Evolutionary conservation across 495 filamentous ascomycete genomes (phyloP).

Genomic region (Penicillium robsamsonii): DNA sequence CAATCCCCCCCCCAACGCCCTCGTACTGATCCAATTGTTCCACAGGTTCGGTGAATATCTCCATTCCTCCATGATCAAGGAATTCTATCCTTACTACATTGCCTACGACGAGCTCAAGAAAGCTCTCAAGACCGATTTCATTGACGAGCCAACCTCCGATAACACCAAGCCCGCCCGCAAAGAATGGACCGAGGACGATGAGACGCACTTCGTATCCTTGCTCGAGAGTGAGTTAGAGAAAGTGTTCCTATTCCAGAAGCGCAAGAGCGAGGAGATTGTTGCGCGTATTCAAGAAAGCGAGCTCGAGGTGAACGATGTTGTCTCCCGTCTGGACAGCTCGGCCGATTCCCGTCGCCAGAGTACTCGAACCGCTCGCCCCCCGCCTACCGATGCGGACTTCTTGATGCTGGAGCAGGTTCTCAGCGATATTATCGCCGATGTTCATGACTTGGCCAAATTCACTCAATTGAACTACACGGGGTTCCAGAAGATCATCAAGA

Average conservation of each 20-base stretch:
- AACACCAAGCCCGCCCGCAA: constrained; percentile 56
- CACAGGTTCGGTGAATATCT: constrained; percentile 96
- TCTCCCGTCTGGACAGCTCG: constrained; percentile 60
- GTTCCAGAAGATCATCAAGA: constrained; percentile 99
- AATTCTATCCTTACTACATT: constrained; percentile 97
- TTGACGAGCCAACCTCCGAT: constrained; percentile 51
- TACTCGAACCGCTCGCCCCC: constrained; percentile 24
- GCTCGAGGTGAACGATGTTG: constrained; percentile 83
- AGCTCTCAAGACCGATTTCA: constrained; percentile 73
- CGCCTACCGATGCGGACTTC: constrained; percentile 82
- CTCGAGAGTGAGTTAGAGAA: constrained; percentile 93
- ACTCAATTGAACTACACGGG: constrained; percentile 98
- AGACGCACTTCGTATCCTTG: constrained; percentile 79
- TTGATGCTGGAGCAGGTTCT: constrained; percentile 90
- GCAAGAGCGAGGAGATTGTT: constrained; percentile 92
- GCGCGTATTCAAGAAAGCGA: constrained; percentile 82
- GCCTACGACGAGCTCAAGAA: constrained; percentile 91
- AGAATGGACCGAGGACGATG: constrained; percentile 89
- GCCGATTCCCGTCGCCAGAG: constrained; percentile 24
- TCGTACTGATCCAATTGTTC: constrained; percentile 28
- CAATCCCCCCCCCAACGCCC: background rate
- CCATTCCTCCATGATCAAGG: constrained; percentile 85
- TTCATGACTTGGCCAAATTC: constrained; percentile 97
- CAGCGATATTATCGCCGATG: constrained; percentile 97
- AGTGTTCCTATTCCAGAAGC: constrained; percentile 92